Evolutionary conservation across 129 eudicot species (phyloP).

Genomic region (Deinandra increscens): DNA sequence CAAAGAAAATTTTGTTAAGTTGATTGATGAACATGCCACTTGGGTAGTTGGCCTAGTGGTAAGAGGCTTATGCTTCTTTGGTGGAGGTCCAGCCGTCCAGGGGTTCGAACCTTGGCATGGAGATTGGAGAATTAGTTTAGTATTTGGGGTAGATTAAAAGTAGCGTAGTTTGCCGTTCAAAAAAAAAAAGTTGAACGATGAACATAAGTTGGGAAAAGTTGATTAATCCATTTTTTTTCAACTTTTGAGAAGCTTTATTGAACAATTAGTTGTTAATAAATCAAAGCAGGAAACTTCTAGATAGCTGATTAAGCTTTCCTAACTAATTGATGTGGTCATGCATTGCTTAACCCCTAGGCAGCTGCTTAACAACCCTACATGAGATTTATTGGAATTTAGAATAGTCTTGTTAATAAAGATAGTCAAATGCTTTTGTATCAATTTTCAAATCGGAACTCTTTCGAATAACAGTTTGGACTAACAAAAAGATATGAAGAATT

Average conservation of each 20-base stretch:
- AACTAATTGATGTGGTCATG: background rate
- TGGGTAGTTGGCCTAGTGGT: too few species aligned
- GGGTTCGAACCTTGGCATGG: too few species aligned
- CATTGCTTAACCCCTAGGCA: conserved; percentile 2
- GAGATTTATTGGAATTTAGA: background rate
- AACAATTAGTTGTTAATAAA: background rate
- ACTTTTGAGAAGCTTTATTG: background rate
- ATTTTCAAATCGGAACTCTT: background rate
- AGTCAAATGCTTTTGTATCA: background rate
- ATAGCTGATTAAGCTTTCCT: too few species aligned
- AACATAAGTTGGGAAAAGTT: background rate
- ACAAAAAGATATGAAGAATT: background rate
- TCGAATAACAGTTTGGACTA: background rate
- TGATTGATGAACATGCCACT: background rate
- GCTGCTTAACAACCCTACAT: background rate
- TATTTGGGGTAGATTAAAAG: too few species aligned
- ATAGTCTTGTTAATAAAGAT: background rate
- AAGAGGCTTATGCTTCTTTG: too few species aligned
- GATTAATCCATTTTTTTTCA: background rate
- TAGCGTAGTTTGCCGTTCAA: too few species aligned
- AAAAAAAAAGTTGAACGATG: background rate
- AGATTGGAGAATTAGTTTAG: too few species aligned
- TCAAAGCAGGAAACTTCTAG: too few species aligned
- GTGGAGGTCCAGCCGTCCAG: too few species aligned
- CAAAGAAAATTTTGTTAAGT: background rate